A percentile compares a stretch with the other conserved stretches of the same genome.
These are phyloP conservation scores for Acrocalymma vagum DNA, from an alignment of 2,329 filamentous ascomycete species.

Conservation along the genomic window DNA sequence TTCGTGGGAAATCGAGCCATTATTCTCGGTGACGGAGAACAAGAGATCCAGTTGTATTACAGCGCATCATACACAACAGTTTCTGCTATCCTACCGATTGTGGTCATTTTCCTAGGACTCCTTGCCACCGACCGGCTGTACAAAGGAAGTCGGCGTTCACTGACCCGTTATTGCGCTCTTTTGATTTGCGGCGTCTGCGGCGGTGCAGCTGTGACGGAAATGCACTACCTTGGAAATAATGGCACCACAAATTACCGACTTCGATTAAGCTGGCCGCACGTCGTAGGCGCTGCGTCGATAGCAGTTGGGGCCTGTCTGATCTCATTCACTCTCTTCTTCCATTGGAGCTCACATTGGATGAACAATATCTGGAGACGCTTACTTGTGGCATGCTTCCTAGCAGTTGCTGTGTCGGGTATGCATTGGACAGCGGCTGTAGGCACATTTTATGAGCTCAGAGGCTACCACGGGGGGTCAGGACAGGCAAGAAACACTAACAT, in stretches of 20 bases:
- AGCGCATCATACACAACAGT: conserved; percentile 74
- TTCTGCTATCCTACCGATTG: conserved; percentile 81
- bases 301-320: conserved; percentile 75
- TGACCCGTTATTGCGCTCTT: conserved; percentile 41
- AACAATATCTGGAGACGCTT: conserved; percentile 79
- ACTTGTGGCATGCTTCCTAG: conserved; percentile 72
- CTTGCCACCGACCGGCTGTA: conserved; percentile 65
- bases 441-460: conserved; percentile 70
- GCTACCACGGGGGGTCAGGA: conserved; percentile 50
- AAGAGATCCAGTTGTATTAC: conserved; percentile 75
- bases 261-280: conserved; percentile 65
- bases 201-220: conserved; percentile 79
- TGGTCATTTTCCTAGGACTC: conserved; percentile 78
- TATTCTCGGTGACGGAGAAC: conserved; percentile 68
- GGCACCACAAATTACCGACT: conserved; percentile 81
- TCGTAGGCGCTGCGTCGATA: conserved; percentile 75
- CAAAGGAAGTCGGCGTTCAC: conserved; percentile 32
- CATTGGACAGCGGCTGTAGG: conserved; percentile 83
- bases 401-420: conserved; percentile 82
- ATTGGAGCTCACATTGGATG: conserved; percentile 78
- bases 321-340: conserved; percentile 79
- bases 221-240: conserved; percentile 89
- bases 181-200: conserved; percentile 72
- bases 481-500: conserved; percentile 69
- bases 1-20: conserved; percentile 86